phyloP scores from a whole-genome alignment of 2,329 filamentous ascomycete genomes.

The Amauroascus niger region DNA sequence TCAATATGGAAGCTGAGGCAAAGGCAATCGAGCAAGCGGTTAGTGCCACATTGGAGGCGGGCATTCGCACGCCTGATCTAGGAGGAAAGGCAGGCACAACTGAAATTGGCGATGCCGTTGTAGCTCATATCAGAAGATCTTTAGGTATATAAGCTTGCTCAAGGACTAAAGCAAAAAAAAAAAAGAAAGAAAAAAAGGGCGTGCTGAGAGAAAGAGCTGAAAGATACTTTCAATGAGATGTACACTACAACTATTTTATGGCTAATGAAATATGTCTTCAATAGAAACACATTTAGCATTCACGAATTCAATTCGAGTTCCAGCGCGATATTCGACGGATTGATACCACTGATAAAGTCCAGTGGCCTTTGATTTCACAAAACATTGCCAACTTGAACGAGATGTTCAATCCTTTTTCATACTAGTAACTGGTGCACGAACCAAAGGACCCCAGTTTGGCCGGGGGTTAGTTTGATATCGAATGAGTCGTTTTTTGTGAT shows the following conservation, averaged over 20 bases:
- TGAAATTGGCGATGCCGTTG: slow-evolving; percentile 68
- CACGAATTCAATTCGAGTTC: background rate
- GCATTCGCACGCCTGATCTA: slow-evolving; percentile 68
- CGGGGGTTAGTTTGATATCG: slow-evolving; percentile 84
- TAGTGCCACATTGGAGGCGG: slow-evolving; percentile 61
- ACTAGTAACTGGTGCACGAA: slow-evolving; percentile 25
- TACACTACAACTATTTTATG: background rate
- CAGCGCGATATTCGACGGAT: background rate
- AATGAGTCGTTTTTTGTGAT: slow-evolving; percentile 58
- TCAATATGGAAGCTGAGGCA: slow-evolving; percentile 65
- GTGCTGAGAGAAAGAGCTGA: background rate
- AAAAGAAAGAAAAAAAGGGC: background rate
- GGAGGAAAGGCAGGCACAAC: slow-evolving; percentile 61
- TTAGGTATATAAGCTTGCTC: background rate
- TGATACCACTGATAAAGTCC: too few species aligned
- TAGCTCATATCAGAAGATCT: slow-evolving; percentile 52
- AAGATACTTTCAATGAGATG: slow-evolving; percentile 2
- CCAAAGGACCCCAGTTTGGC: slow-evolving; percentile 88
- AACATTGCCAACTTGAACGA: too few species aligned
- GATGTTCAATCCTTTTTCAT: slow-evolving; percentile 1
- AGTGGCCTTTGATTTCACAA: too few species aligned
- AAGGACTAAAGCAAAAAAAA: background rate
- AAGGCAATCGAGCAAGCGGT: slow-evolving; percentile 71
- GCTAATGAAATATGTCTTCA: slow-evolving; percentile 1
- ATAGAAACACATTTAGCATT: background rate